Evolutionary conservation across 192 early-diverging fungal species (phyloP), one percentile per base, ranked within the genome.

Genomic region (Rhizophagus clarus): DNA sequence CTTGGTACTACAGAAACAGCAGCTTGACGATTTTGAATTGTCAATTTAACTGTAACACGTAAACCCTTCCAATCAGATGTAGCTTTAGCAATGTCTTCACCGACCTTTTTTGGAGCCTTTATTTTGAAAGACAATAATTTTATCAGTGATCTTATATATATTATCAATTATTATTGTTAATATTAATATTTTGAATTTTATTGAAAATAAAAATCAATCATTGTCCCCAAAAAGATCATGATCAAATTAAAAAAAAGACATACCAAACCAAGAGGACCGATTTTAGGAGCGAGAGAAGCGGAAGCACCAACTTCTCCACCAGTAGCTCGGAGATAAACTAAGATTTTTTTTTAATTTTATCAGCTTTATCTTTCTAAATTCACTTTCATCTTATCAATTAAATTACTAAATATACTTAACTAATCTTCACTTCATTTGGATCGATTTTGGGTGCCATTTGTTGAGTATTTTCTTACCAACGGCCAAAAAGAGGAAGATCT

Each of bases 61-160:
- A 99, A 93, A 91, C 98, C 98, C 93, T 99, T 99, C 94, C 94
- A 99, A 84, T 95, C 96, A 87, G 95, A 90, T 84, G 98, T 99
- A 81, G 94, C 96, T 93, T 99, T 99, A 92, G 98, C 98, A 82
- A 99, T 99, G 87, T 99, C 98, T 91, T 99, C 98, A 92, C 98
- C 98, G 74, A 97, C 94, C 93, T 99, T 99, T 93, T 99, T 99
- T 90, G 98, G 98, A 73, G 97, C 95, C 79, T 93, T 60, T 24
- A 32, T 61, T 61, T 61, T 37, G 6, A 56, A 26, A 70, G 61
- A 80, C 12, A 22, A 22, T 40, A 67, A 51, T 14, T 20, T 32
- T 56, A 71, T 83, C 47, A 66, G 60, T 20, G 10, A 12, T 26
- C 37, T n/a, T 42, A 62, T 17, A 26, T 34, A 34, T 34, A 6